These are phyloP conservation scores for Candida nonsorbophila DNA, from an alignment of 805 yeast species.

Conservation along the genomic window DNA sequence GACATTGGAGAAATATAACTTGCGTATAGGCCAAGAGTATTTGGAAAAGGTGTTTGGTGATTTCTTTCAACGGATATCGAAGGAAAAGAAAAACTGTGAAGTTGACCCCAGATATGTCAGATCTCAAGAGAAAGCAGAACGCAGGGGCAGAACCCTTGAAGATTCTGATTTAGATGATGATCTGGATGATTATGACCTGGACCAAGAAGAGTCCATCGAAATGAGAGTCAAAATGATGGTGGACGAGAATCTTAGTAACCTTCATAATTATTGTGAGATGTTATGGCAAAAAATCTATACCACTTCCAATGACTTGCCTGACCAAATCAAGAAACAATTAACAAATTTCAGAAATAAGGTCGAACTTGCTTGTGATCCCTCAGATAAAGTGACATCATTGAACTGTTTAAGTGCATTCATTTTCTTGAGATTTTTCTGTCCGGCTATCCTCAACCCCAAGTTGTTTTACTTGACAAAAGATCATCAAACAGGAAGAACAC, in stretches of 20 bases:
- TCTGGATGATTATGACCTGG: constrained; percentile 20
- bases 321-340: constrained; percentile 58
- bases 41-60: constrained; percentile 67
- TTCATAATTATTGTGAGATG: constrained; percentile 46
- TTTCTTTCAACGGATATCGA: constrained; percentile 51
- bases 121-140: constrained; percentile 22
- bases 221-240: constrained; percentile 26
- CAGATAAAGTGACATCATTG: constrained; percentile 48
- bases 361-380: constrained; percentile 56
- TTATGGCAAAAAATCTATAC: constrained; percentile 63
- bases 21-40: constrained; percentile 75
- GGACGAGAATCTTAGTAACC: constrained; percentile 42
- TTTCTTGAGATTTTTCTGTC: constrained; percentile 61
- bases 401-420: constrained; percentile 81
- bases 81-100: constrained; percentile 59
- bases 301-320: constrained; percentile 74
- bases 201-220: constrained; percentile 30
- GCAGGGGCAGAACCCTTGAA: constrained; percentile 18
- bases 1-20: constrained; percentile 70
- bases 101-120: constrained; percentile 68
- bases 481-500: constrained; percentile 67
- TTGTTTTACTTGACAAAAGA: constrained; percentile 65
- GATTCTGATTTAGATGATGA: constrained; percentile 11
- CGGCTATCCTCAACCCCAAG: constrained; percentile 88
- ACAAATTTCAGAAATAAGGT: constrained; percentile 58